Evolutionary conservation across 2,329 filamentous ascomycete species (phyloP).

Genomic region (Venturia effusa): DNA sequence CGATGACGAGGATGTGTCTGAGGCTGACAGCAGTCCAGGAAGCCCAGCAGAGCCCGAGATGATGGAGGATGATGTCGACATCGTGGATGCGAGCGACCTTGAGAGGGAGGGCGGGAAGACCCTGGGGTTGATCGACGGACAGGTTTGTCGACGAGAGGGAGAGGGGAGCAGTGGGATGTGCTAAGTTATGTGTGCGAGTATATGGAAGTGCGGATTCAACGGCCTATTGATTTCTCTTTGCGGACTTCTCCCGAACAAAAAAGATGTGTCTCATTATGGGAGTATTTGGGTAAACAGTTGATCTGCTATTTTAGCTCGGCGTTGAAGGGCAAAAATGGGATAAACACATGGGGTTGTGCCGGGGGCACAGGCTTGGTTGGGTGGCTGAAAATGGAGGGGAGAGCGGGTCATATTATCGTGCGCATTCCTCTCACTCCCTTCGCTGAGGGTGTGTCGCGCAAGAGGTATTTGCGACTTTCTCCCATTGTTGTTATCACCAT

Average conservation of each 20-base stretch:
- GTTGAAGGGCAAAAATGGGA: not conserved
- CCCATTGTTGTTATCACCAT: not conserved
- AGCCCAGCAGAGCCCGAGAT: constrained; percentile 23
- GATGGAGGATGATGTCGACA: constrained; percentile 18
- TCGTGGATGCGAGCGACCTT: constrained; percentile 24
- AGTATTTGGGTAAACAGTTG: constrained; percentile 1
- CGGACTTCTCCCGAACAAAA: not conserved
- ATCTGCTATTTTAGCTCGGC: constrained; percentile 1
- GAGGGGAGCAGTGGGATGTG: constrained; percentile 3
- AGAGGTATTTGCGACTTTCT: not conserved
- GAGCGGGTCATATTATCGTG: not conserved
- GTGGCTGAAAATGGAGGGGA: not conserved
- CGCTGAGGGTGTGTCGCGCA: not conserved
- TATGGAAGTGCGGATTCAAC: not conserved
- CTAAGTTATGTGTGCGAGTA: constrained; percentile 6
- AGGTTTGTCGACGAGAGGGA: not conserved
- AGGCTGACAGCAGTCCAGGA: constrained; percentile 16
- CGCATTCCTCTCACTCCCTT: not conserved
- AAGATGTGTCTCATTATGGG: not conserved
- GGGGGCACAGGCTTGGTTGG: not conserved
- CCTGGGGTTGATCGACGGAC: not conserved
- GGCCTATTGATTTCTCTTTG: not conserved
- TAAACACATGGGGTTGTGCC: not conserved
- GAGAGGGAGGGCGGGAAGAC: constrained; percentile 16
- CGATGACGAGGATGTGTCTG: constrained; percentile 33